Conservation (phyloP, 192 early-diverging fungal species). For the Dispira parvispora region DNA sequence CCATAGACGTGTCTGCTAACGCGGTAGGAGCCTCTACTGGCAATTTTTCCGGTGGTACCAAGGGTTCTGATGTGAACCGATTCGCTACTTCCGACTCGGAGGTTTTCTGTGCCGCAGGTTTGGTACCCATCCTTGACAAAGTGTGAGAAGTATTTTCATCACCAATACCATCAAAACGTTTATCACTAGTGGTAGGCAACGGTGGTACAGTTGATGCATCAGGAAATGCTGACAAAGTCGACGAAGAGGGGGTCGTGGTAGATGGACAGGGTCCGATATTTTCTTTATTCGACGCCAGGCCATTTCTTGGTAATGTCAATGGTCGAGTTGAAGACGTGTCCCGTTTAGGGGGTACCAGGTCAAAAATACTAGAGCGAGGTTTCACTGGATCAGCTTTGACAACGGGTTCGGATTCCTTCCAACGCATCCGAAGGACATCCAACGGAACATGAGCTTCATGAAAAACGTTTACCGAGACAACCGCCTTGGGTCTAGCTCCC, state of each 20-base stretch:
- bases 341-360: no score
- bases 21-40: background rate
- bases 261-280: background rate
- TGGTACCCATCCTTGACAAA: background rate
- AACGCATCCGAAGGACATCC: background rate
- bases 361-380: background rate
- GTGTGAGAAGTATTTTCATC: background rate
- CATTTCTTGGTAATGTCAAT: background rate
- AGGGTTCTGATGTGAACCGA: background rate
- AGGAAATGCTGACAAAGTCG: background rate
- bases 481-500: background rate
- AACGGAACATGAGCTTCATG: background rate
- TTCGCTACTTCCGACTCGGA: background rate
- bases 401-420: background rate
- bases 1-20: slow-evolving; percentile 1
- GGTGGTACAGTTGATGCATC: no score
- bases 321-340: background rate
- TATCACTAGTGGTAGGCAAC: background rate
- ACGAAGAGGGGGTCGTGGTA: background rate
- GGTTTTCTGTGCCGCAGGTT: background rate
- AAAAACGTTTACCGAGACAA: background rate
- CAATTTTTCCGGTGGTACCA: background rate
- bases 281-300: no score
- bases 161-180: background rate
- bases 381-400: background rate